Conservation (phyloP, 441 rosid species). For the Capsella rubella region DNA sequence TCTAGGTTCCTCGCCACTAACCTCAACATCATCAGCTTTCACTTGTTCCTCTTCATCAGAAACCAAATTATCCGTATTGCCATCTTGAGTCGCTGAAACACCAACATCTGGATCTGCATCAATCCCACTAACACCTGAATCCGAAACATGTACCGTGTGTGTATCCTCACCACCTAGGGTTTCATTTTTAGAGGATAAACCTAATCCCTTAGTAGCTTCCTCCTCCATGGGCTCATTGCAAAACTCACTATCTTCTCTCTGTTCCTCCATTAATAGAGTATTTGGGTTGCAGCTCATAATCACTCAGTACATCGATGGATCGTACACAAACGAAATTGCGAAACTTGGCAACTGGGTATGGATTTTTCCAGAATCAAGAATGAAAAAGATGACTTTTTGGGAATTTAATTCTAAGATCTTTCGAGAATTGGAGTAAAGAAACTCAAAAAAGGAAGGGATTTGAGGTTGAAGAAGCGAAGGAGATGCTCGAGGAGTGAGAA, state of each 20-base stretch:
- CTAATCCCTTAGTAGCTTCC: slow-evolving; percentile 34
- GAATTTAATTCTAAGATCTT: no score
- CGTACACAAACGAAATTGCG: background rate
- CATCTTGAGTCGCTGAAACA: no score
- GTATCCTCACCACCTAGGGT: slow-evolving; percentile 4
- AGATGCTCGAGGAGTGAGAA: no score
- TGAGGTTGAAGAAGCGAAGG: no score
- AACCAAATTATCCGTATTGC: no score
- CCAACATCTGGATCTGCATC: background rate
- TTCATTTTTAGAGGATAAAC: slow-evolving; percentile 24
- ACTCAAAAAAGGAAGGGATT: no score
- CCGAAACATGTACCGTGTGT: slow-evolving; percentile 47
- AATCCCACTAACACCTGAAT: slow-evolving; percentile 49
- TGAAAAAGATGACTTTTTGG: no score
- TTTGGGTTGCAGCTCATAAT: slow-evolving; percentile 18
- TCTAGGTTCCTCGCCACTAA: no score
- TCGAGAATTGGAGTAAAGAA: no score
- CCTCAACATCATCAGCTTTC: no score
- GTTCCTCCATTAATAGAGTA: slow-evolving; percentile 56
- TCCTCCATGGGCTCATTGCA: slow-evolving; percentile 43
- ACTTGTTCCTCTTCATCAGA: no score
- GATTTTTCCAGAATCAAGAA: no score
- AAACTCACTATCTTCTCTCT: slow-evolving; percentile 44
- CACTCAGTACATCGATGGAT: slow-evolving; percentile 11
- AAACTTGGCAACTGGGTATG: slow-evolving; percentile 10